phyloP scores from a whole-genome alignment of 164 flowering plant species.

The Chloranthus sessilifolius region DNA sequence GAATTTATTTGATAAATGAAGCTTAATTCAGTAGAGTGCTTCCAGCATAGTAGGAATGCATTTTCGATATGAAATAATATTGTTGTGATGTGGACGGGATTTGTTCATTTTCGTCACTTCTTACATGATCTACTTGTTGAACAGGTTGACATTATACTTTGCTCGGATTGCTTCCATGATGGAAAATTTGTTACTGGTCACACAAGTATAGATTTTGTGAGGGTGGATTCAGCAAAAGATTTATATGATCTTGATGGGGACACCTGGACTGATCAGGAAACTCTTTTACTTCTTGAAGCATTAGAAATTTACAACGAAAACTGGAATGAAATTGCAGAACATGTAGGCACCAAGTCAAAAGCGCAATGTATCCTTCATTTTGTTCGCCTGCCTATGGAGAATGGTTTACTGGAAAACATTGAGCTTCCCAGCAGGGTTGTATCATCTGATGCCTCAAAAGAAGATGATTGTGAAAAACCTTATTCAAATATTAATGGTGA shows the following conservation, averaged over 20 bases:
- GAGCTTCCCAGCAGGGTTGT: conserved; percentile 53
- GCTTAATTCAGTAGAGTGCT: no score
- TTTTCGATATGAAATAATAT: no score
- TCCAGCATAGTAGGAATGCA: no score
- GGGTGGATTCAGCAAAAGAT: conserved; percentile 57
- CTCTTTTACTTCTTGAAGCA: conserved; percentile 81
- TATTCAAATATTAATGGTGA: conserved; percentile 49
- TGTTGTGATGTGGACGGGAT: no score
- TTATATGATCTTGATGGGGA: conserved; percentile 75
- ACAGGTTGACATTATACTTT: conserved; percentile 75
- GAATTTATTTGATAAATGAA: no score
- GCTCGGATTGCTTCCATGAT: conserved; percentile 81
- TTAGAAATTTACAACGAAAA: conserved; percentile 75
- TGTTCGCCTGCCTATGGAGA: conserved; percentile 82
- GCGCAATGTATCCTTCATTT: conserved; percentile 96
- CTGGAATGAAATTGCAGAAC: conserved; percentile 95
- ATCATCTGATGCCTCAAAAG: conserved; percentile 24
- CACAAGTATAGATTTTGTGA: conserved; percentile 83
- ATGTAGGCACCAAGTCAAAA: conserved; percentile 96
- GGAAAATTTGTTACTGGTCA: conserved; percentile 84
- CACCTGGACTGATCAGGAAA: conserved; percentile 93
- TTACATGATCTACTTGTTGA: conserved; percentile 10
- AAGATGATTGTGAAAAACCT: conserved; percentile 29
- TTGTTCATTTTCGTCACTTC: no score
- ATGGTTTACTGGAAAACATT: conserved; percentile 62